Percentiles rank a stretch among this genome's conserved stretches.
phyloP scores from a whole-genome alignment of 139 green algal genomes.

The Tetradesmus lagerheimii region DNA sequence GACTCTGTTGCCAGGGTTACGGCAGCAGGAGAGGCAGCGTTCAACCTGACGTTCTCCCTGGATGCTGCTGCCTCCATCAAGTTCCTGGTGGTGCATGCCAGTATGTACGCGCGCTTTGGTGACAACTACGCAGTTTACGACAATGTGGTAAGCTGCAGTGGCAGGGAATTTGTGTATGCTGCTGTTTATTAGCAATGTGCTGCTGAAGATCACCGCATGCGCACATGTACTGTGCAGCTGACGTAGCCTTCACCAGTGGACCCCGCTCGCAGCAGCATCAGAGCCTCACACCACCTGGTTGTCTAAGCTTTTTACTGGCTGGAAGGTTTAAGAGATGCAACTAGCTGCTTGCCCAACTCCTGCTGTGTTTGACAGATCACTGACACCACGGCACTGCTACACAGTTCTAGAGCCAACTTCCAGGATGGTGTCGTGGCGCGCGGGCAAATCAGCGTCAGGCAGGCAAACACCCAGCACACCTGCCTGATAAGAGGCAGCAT shows the following conservation, averaged over 20 bases:
- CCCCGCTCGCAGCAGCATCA: too few species aligned
- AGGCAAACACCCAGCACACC: neutral
- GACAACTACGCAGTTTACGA: constrained; percentile 30
- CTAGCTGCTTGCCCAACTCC: too few species aligned
- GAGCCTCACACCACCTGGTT: too few species aligned
- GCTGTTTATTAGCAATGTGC: too few species aligned
- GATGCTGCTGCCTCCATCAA: constrained; percentile 4
- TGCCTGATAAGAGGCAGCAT: constrained; percentile 20
- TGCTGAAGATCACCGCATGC: too few species aligned
- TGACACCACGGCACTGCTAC: neutral
- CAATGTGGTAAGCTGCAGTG: constrained; percentile 6
- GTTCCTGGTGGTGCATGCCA: constrained; percentile 31
- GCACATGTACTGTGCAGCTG: too few species aligned
- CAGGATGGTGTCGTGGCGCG: constrained; percentile 10
- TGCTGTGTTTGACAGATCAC: neutral
- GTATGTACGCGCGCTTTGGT: constrained; percentile 27
- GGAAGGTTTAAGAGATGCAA: too few species aligned
- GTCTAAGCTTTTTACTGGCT: too few species aligned
- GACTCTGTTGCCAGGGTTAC: neutral
- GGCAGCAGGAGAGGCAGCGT: neutral
- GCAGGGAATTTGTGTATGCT: too few species aligned
- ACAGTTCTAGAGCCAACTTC: neutral
- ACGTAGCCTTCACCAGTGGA: too few species aligned
- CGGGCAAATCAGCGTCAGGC: neutral
- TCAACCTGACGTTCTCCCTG: constrained; percentile 33